These are phyloP conservation scores for Geranium incanum DNA, from an alignment of 441 rosid species.

Conservation along the genomic window DNA sequence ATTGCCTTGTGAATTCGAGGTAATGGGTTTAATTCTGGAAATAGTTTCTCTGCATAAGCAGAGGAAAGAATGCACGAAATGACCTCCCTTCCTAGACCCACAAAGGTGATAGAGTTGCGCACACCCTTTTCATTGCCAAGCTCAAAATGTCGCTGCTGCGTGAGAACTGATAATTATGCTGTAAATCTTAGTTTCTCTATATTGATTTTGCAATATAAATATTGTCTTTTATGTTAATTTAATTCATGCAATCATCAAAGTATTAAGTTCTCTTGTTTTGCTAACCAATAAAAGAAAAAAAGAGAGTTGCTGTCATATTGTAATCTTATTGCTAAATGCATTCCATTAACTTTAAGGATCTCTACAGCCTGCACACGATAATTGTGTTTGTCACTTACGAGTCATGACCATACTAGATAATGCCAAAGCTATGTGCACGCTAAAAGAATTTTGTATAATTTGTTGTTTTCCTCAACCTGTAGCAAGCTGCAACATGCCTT, in stretches of 20 bases:
- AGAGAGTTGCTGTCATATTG: background rate
- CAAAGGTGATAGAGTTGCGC: background rate
- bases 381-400: background rate
- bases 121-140: background rate
- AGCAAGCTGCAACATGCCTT: conserved; percentile 91
- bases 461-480: conserved; percentile 27
- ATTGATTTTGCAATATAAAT: background rate
- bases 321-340: background rate
- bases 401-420: conserved; percentile 15
- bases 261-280: conserved; percentile 1
- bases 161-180: background rate
- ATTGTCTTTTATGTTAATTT: background rate
- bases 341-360: background rate
- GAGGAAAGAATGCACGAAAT: background rate
- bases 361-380: background rate
- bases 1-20: background rate
- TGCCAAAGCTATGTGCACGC: background rate
- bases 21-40: background rate
- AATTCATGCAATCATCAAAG: background rate
- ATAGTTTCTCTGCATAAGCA: background rate
- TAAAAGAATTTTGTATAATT: conserved; percentile 9
- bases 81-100: background rate
- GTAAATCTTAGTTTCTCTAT: background rate
- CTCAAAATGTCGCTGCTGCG: background rate
- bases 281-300: background rate